Base-by-base conservation (phyloP, 495 filamentous ascomycete species). In the Clohesyomyces aquaticus region DNA sequence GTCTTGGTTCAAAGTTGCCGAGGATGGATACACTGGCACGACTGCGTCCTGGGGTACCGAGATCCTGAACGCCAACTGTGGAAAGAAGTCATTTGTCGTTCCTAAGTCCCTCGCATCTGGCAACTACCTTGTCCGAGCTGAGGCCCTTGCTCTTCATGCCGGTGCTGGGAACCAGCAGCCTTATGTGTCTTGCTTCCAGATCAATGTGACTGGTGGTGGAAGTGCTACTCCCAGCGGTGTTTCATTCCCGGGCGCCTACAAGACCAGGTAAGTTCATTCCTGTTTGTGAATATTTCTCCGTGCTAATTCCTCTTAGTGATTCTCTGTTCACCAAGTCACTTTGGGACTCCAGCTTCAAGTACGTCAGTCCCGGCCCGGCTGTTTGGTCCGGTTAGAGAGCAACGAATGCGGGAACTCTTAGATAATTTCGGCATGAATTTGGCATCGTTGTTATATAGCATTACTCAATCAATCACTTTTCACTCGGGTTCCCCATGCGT, bases 31-130 rank as follows among this genome's bases (percentile, higher is more conserved):
- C 50, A 57, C 66, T 12, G 69, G 69, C 47, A 71, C 69, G 1
- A 66, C 55, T 14, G 61, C 46, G 12, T 69, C 66, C 1, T 71
- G 69, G 69, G 69, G 69, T 12, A 71, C 69, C 21, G 69, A 71
- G 54, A 71, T 69, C 61, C 61, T 71, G 28, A 71, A 71, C 58
- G 61, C 60, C n/a, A 71, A 71, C 66, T 71, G 69, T 48, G 69
- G 69, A 22, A 71, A 71, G 66, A 18, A 35, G 23, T 35, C 61
- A 11, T 71, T 71, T 51, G 54, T 58, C 16, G 67, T 72, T n/a
- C 69, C 69, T 4, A 67, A 67, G 63, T 46, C 27, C 23, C 49
- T 72, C 28, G 67, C 66, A 1, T 10, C 63, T 21, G 69, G 69
- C 10, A 51, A 72, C 52, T 72, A 72, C 42, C 63, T 72, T 35